phyloP scores from a whole-genome alignment of 23 red algal genomes.

The Gracilariopsis chorda region DNA sequence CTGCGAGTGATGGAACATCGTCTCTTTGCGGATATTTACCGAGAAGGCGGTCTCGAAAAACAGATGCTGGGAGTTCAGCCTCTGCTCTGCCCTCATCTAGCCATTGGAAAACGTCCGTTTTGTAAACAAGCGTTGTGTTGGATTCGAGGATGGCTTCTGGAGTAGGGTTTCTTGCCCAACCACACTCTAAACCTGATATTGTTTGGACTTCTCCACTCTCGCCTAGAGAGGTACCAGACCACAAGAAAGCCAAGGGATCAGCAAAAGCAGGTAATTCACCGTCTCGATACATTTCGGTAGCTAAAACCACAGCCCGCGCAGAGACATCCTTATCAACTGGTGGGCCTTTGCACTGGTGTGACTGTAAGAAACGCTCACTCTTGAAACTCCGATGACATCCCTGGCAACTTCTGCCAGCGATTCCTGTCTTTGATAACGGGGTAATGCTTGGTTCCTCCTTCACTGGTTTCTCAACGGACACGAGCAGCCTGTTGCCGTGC shows the following conservation, averaged over 20 bases:
- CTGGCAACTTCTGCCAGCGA: conserved; percentile 25
- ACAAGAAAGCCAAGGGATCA: conserved; percentile 4
- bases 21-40: conserved; percentile 2
- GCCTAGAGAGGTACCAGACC: background rate
- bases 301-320: conserved; percentile 33
- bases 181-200: conserved; percentile 17
- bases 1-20: background rate
- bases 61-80: background rate
- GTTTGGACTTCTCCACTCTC: background rate
- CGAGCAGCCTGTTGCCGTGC: background rate
- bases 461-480: background rate
- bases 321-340: conserved; percentile 42
- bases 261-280: conserved; percentile 22
- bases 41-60: background rate
- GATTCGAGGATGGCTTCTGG: background rate
- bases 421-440: background rate
- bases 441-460: background rate
- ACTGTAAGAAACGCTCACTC: conserved; percentile 27
- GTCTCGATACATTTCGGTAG: conserved; percentile 25
- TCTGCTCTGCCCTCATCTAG: background rate
- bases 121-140: background rate
- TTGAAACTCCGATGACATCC: conserved; percentile 35
- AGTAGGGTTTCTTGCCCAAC: conserved; percentile 3
- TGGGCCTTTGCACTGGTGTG: conserved; percentile 41
- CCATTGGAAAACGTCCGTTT: conserved; percentile 30